Evolutionary conservation across 306 rosid species (phyloP).

Genomic region (Vicia faba): DNA sequence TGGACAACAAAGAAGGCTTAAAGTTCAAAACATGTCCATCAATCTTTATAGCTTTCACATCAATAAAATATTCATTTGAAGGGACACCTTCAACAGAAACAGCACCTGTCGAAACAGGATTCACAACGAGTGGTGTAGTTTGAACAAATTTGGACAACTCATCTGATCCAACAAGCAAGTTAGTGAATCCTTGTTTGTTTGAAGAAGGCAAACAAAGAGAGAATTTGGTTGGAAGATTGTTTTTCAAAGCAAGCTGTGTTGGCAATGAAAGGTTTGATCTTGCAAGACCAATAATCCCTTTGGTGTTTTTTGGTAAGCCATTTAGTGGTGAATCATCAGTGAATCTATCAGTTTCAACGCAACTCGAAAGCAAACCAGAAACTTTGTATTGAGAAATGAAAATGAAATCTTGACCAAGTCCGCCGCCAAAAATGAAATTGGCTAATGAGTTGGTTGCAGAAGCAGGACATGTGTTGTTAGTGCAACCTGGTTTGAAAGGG

Average conservation of each 20-base stretch:
- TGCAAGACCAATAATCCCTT: conserved; percentile 16
- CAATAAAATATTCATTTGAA: conserved; percentile 37
- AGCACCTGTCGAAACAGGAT: not conserved
- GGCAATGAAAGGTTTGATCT: not conserved
- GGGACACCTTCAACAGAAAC: conserved; percentile 1
- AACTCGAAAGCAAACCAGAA: conserved; percentile 16
- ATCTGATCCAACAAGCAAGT: conserved; percentile 25
- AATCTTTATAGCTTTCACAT: conserved; percentile 42
- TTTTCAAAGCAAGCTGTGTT: not conserved
- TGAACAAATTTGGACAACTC: conserved; percentile 13
- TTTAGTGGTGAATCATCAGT: conserved; percentile 1
- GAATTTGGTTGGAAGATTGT: not conserved
- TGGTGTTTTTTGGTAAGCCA: conserved; percentile 33
- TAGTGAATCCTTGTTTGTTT: conserved; percentile 10
- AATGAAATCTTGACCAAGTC: conserved; percentile 26
- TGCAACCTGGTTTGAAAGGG: conserved; percentile 41
- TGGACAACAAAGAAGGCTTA: conserved; percentile 35
- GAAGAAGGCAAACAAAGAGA: conserved; percentile 8
- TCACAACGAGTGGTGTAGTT: conserved; percentile 29
- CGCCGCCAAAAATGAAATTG: not conserved
- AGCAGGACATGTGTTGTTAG: conserved; percentile 37
- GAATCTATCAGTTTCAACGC: not conserved
- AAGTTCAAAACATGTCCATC: conserved; percentile 39
- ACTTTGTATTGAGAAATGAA: conserved; percentile 2
- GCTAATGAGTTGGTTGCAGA: conserved; percentile 16